These are phyloP conservation scores for Hanseniaspora clermontiae DNA, from an alignment of 805 yeast species.

Conservation along the genomic window DNA sequence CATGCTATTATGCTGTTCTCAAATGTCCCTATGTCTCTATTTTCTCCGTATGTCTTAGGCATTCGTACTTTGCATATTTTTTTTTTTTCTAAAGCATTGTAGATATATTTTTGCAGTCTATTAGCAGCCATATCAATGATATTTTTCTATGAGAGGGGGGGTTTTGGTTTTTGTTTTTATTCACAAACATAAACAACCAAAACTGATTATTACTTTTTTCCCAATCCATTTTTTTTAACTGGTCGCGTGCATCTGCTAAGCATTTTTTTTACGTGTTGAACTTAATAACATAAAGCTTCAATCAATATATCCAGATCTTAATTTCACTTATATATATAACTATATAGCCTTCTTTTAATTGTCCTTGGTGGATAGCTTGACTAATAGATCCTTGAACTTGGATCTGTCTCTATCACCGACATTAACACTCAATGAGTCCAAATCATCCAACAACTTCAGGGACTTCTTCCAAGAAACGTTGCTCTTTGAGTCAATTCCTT, in stretches of 20 bases:
- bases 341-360: neutral
- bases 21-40: neutral
- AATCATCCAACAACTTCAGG: constrained; percentile 33
- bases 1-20: neutral
- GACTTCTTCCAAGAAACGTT: constrained; percentile 71
- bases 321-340: too few relatives aligned
- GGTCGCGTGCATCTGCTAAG: too few relatives aligned
- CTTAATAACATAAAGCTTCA: too few relatives aligned
- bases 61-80: constrained; percentile 10
- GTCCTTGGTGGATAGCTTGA: constrained; percentile 30
- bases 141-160: neutral
- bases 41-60: constrained; percentile 3
- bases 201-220: neutral
- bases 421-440: constrained; percentile 31
- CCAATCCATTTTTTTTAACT: too few relatives aligned
- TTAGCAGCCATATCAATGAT: neutral
- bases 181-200: too few relatives aligned
- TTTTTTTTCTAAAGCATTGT: constrained; percentile 8
- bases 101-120: constrained; percentile 1
- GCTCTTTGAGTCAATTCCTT: constrained; percentile 44
- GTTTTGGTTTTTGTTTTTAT: too few relatives aligned
- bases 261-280: too few relatives aligned
- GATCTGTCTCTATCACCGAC: constrained; percentile 49
- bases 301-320: too few relatives aligned
- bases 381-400: constrained; percentile 53